A percentile compares a stretch with the other conserved stretches of the same genome.
Conservation (phyloP, 2,329 filamentous ascomycete species). For the Phaeosphaeriaceae sp. region DNA sequence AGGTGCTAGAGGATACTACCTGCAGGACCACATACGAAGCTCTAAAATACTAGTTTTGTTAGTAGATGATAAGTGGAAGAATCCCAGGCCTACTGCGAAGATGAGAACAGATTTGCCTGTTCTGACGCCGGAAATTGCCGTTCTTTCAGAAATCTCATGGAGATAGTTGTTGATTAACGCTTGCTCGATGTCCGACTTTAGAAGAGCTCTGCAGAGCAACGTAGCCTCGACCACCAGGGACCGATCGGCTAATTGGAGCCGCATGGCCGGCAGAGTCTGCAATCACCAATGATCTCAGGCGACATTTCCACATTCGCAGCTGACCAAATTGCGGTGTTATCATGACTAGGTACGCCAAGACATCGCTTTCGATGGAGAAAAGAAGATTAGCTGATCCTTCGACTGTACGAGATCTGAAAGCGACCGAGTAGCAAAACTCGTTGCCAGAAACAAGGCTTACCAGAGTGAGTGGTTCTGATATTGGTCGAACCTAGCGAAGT, state of each 20-base stretch:
- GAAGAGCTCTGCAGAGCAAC: neutral
- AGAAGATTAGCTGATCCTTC: neutral
- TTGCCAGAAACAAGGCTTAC: neutral
- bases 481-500: neutral
- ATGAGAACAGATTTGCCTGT: too few species aligned
- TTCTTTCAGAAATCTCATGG: too few species aligned
- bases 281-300: neutral
- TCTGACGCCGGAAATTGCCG: too few species aligned
- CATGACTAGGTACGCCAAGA: neutral
- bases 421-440: neutral
- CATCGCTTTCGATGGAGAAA: neutral
- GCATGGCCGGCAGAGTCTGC: slow-evolving; percentile 1
- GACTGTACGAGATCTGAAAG: neutral
- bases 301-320: neutral
- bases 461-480: neutral
- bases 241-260: neutral
- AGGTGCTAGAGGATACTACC: too few species aligned
- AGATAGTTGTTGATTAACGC: neutral
- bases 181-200: neutral
- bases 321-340: neutral
- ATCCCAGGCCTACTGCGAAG: too few species aligned
- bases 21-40: too few species aligned
- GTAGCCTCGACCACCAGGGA: neutral
- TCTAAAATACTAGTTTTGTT: too few species aligned
- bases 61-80: too few species aligned